These are phyloP conservation scores for Chalara sp. DNA, from an alignment of 2,329 filamentous ascomycete species.

Conservation along the genomic window DNA sequence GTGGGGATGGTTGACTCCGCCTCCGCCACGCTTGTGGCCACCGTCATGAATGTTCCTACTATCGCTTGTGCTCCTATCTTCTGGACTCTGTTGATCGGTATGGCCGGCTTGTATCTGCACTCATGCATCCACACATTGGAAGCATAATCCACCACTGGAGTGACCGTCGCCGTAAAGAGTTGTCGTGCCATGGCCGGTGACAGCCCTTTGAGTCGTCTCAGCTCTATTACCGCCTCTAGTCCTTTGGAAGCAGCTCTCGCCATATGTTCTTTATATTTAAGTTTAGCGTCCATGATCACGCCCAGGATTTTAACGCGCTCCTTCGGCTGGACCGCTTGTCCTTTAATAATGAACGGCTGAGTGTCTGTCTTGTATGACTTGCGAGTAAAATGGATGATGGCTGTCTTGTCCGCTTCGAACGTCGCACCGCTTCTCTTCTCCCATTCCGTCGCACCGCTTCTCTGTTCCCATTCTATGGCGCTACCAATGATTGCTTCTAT, in stretches of 20 bases:
- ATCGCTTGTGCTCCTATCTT: slow-evolving; percentile 21
- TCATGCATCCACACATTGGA: slow-evolving; percentile 20
- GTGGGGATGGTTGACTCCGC: slow-evolving; percentile 19
- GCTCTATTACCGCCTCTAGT: slow-evolving; percentile 17
- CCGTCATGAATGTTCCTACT: slow-evolving; percentile 19
- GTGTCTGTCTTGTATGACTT: not conserved
- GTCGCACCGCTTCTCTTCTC: too few species aligned
- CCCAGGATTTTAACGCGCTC: slow-evolving; percentile 13
- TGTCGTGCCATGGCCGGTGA: slow-evolving; percentile 14
- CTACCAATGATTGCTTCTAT: slow-evolving; percentile 21
- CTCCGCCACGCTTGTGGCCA: slow-evolving; percentile 19
- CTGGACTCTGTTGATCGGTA: slow-evolving; percentile 17
- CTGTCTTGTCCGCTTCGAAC: slow-evolving; percentile 22
- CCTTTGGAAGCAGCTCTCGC: slow-evolving; percentile 17
- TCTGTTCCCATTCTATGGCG: slow-evolving; percentile 18
- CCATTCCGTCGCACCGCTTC: slow-evolving; percentile 18
- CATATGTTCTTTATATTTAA: slow-evolving; percentile 24
- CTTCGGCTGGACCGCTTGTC: slow-evolving; percentile 4
- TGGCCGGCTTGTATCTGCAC: slow-evolving; percentile 9
- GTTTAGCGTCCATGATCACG: slow-evolving; percentile 17
- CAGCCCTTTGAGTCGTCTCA: slow-evolving; percentile 10
- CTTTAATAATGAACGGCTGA: slow-evolving; percentile 7
- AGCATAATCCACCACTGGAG: slow-evolving; percentile 21
- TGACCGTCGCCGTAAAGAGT: slow-evolving; percentile 19
- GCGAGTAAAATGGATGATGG: slow-evolving; percentile 14